These are phyloP conservation scores for Vicia faba DNA, from an alignment of 306 rosid species.

Conservation along the genomic window DNA sequence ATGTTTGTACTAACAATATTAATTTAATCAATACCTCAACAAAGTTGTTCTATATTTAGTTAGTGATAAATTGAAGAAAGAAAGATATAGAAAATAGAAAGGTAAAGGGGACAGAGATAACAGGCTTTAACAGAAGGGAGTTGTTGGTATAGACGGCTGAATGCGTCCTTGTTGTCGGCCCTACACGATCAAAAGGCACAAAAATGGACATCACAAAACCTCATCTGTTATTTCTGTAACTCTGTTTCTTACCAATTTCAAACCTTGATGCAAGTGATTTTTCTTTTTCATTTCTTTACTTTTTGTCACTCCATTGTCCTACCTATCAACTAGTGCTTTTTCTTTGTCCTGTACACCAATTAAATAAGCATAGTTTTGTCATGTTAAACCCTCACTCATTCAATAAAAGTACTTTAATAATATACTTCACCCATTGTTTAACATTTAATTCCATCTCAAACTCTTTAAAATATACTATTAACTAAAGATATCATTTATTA, in stretches of 20 bases:
- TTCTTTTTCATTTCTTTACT: neutral
- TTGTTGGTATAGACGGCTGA: slow-evolving; percentile 66
- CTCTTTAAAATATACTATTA: too few species aligned
- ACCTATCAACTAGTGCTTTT: neutral
- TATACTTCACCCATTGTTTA: too few species aligned
- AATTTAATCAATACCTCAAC: too few species aligned
- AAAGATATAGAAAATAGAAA: neutral
- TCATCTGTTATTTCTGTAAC: slow-evolving; percentile 30
- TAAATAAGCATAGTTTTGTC: too few species aligned
- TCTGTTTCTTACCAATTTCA: neutral
- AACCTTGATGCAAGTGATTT: slow-evolving; percentile 29
- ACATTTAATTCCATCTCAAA: too few species aligned
- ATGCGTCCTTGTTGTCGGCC: slow-evolving; percentile 71
- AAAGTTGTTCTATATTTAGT: too few species aligned
- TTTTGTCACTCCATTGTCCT: slow-evolving; percentile 14
- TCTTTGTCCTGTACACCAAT: neutral
- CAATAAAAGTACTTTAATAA: too few species aligned
- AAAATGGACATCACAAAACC: slow-evolving; percentile 46
- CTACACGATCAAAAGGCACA: slow-evolving; percentile 37
- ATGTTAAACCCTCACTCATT: too few species aligned
- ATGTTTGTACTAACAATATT: too few species aligned
- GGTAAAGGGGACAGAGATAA: slow-evolving; percentile 42
- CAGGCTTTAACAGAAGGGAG: slow-evolving; percentile 60
- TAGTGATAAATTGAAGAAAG: too few species aligned
- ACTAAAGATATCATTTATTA: too few species aligned